Conservation (phyloP, 1,284 basidiomycete species). For the Volvariella surrecta region DNA sequence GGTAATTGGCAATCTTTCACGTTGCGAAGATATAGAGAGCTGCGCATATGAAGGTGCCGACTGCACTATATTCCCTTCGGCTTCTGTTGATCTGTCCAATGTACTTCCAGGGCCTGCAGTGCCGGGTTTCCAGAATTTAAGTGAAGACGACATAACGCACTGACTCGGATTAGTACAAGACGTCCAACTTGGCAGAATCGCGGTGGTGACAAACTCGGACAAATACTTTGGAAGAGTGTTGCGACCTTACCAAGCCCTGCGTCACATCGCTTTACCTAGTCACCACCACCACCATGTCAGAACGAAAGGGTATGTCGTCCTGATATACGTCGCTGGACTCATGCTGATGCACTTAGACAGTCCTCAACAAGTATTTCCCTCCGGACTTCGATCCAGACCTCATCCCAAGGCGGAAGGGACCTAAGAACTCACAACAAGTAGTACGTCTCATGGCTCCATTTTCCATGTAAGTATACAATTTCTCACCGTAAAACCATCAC, state of each 20-base stretch:
- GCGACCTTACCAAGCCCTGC: too few relatives aligned
- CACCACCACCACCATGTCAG: conserved; percentile 56
- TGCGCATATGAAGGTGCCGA: conserved; percentile 51
- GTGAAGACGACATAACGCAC: conserved; percentile 8
- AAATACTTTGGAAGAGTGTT: background rate
- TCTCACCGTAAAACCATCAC: conserved; percentile 3
- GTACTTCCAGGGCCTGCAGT: conserved; percentile 80
- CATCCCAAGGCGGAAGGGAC: conserved; percentile 83
- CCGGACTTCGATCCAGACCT: conserved; percentile 98
- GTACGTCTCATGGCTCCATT: conserved; percentile 99
- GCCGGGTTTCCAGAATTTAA: conserved; percentile 79
- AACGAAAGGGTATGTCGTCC: conserved; percentile 63
- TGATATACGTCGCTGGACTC: background rate
- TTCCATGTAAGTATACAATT: conserved; percentile 65
- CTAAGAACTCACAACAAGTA: conserved; percentile 91
- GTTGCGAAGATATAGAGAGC: conserved; percentile 63
- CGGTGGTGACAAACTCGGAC: background rate
- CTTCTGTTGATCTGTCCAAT: conserved; percentile 76
- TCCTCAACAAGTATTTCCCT: conserved; percentile 87
- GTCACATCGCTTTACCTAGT: background rate
- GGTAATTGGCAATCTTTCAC: conserved; percentile 80
- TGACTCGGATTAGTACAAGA: too few relatives aligned
- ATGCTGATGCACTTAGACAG: conserved; percentile 27
- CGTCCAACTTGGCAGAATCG: too few relatives aligned
- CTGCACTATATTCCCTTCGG: conserved; percentile 60